Percentiles rank a stretch among this genome's conserved stretches.
Conservation (phyloP, 2,329 filamentous ascomycete species). For the Aureobasidium zeae region DNA sequence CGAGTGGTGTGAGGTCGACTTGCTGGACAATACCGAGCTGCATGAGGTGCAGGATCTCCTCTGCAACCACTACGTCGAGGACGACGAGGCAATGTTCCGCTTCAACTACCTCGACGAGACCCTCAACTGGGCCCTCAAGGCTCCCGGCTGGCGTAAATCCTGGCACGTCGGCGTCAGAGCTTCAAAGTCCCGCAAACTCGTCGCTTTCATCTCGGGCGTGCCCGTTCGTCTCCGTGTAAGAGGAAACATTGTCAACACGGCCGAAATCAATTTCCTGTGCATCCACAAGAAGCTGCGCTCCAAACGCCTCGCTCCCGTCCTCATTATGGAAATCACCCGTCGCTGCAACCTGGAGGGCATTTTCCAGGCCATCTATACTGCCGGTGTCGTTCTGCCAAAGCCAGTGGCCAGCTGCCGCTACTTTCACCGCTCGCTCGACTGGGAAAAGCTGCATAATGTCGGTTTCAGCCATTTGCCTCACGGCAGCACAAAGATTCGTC, state of each 20-base stretch:
- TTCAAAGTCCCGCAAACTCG: constrained; percentile 71
- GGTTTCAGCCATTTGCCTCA: constrained; percentile 84
- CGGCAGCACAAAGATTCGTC: constrained; percentile 73
- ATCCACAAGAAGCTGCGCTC: constrained; percentile 95
- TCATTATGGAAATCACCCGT: constrained; percentile 96
- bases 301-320: constrained; percentile 82
- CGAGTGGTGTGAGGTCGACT: constrained; percentile 87
- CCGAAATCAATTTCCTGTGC: constrained; percentile 96
- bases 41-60: constrained; percentile 88
- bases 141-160: constrained; percentile 84
- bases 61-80: constrained; percentile 92
- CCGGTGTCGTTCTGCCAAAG: constrained; percentile 79
- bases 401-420: constrained; percentile 91
- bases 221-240: constrained; percentile 76
- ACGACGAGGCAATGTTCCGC: constrained; percentile 92
- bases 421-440: constrained; percentile 88
- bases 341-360: constrained; percentile 78
- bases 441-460: constrained; percentile 90
- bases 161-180: constrained; percentile 95
- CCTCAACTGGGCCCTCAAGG: constrained; percentile 87
- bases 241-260: constrained; percentile 62
- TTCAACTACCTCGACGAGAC: constrained; percentile 92
- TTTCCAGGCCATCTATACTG: constrained; percentile 95
- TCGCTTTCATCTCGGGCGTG: constrained; percentile 92
- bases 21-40: constrained; percentile 61